Evolutionary conservation across 2,329 filamentous ascomycete genomes (phyloP), one percentile per base, ranked within the genome.

Genomic region (Diaporthe sp.): DNA sequence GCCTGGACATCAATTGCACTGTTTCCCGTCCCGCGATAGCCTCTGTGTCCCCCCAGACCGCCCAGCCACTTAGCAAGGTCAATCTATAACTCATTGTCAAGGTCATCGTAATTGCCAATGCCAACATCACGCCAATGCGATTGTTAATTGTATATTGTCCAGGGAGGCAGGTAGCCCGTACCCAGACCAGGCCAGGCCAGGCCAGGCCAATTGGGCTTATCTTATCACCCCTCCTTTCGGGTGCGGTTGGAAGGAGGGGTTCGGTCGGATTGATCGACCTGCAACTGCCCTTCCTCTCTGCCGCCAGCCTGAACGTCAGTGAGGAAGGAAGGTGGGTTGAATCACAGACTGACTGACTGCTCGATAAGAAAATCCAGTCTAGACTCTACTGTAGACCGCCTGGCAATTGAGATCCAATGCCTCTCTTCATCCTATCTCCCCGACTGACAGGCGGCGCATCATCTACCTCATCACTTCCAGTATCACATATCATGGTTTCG

Each of bases 171-270:
- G 2, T 49, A 22, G 65, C 62, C 62, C 46, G 44, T 39, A 44
- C 22, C 28, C 44, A 72, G 34, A 25, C 28, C 15, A 42, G 46
- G 5, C 69, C 46, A 28, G 57, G 42, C 58, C 44, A 31, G 46
- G 31, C 58, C 46, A 39, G n/a, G 68, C 53, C 46, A 53, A 25
- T 42, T 58, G 25, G 31, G 37, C 75, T 76, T 76, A 75, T 76
- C 75, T 76, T 76, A 76, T 76, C 75, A 76, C 75, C 75, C 75
- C 75, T 76, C 75, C 55, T 73, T 75, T 65, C 9, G 55, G 39
- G 69, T 76, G 75, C 67, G 68, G 73, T 76, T 46, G 75, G 53
- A 55, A 74, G 65, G 75, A 72, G 67, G 75, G 75, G 74, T 75
- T 75, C 37, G 25, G 53, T 42, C 9, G 53, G 19, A 31, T 22